A percentile compares a stretch with the other conserved stretches of the same genome.
These are phyloP conservation scores for Boletus rufocinnamomeus DNA, from an alignment of 768 basidiomycete genomes.

Conservation along the genomic window DNA sequence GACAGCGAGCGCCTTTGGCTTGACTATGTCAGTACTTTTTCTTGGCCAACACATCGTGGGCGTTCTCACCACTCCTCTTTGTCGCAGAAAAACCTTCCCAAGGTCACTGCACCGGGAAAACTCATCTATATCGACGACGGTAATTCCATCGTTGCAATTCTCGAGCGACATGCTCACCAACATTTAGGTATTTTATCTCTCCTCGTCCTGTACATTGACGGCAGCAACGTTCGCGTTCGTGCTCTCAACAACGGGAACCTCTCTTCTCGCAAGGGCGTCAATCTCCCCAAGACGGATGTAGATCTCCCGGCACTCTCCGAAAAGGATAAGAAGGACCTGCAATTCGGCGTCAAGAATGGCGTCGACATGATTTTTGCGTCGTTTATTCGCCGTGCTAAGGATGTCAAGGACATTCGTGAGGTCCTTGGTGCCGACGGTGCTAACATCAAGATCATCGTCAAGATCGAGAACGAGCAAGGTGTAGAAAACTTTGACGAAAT, in stretches of 20 bases:
- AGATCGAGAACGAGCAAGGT: slow-evolving; percentile 99
- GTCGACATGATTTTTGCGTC: slow-evolving; percentile 99
- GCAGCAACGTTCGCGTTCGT: slow-evolving; percentile 77
- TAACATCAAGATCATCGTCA: slow-evolving; percentile 98
- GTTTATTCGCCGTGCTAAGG: slow-evolving; percentile 94
- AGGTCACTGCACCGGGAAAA: slow-evolving; percentile 96
- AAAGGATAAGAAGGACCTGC: slow-evolving; percentile 95
- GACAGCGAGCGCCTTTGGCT: slow-evolving; percentile 87
- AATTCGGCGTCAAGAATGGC: slow-evolving; percentile 94
- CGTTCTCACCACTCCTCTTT: slow-evolving; percentile 1
- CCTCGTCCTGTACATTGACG: slow-evolving; percentile 87
- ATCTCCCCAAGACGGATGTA: slow-evolving; percentile 96
- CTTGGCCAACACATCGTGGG: not conserved
- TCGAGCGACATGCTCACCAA: slow-evolving; percentile 5
- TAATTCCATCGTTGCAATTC: slow-evolving; percentile 26
- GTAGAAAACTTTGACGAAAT: slow-evolving; percentile 99
- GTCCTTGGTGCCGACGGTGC: slow-evolving; percentile 95
- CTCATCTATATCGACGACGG: slow-evolving; percentile 98
- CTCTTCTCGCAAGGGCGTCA: slow-evolving; percentile 98
- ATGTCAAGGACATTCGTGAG: slow-evolving; percentile 90
- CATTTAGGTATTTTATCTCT: slow-evolving; percentile 77
- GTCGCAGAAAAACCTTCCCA: slow-evolving; percentile 80
- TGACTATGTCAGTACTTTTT: slow-evolving; percentile 75
- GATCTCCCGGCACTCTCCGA: slow-evolving; percentile 97
- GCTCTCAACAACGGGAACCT: slow-evolving; percentile 90